Evolutionary conservation across 139 green algal genomes (phyloP).

Genomic region (Tetradesmus obliquus): DNA sequence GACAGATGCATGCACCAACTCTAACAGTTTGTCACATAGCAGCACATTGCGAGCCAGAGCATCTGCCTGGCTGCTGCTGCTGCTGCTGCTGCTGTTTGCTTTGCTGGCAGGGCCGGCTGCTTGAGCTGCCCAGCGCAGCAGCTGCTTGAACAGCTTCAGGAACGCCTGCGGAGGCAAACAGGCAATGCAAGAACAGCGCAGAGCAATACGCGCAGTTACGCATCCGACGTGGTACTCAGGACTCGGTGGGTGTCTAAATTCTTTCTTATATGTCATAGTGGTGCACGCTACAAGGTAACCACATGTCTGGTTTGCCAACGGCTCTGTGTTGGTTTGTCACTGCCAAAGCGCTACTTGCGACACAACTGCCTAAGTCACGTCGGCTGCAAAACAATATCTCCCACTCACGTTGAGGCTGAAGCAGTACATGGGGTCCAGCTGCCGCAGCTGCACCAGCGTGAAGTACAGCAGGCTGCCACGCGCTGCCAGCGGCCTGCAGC

Average conservation of each 20-base stretch:
- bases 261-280: too few relatives aligned
- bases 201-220: too few relatives aligned
- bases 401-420: conserved; percentile 67
- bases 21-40: conserved; percentile 64
- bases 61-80: conserved; percentile 34
- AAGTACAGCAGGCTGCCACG: conserved; percentile 79
- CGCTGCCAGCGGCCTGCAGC: conserved; percentile 64
- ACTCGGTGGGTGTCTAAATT: too few relatives aligned
- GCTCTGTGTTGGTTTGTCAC: too few relatives aligned
- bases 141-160: conserved; percentile 67
- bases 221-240: too few relatives aligned
- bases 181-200: neutral
- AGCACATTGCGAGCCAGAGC: conserved; percentile 61
- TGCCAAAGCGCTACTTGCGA: too few relatives aligned
- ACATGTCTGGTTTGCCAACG: neutral
- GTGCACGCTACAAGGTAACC: too few relatives aligned
- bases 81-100: neutral
- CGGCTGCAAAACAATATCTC: neutral
- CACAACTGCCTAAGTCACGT: too few relatives aligned
- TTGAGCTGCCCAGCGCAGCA: neutral
- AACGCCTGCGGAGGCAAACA: conserved; percentile 46
- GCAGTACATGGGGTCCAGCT: conserved; percentile 84
- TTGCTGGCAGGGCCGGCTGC: neutral
- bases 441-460: conserved; percentile 61
- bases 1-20: conserved; percentile 73